Percentiles rank a stretch among this genome's conserved stretches.
phyloP scores from a whole-genome alignment of 169 alveolate species.

The Sarcocystis neurona region DNA sequence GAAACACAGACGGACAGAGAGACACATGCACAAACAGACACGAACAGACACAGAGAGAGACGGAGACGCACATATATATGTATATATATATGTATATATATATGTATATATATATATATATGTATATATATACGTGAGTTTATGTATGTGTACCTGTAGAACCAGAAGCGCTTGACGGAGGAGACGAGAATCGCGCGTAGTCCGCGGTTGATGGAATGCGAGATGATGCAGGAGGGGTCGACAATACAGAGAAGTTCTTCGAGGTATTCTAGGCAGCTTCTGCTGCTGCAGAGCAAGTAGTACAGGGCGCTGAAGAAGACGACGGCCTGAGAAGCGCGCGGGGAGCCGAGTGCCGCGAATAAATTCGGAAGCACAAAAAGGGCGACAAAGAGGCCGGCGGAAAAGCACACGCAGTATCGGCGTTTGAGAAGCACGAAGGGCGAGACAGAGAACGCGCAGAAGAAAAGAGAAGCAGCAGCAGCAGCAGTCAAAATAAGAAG shows the following conservation, averaged over 20 bases:
- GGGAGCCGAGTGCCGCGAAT: too few relatives aligned
- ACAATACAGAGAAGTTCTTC: conserved; percentile 70
- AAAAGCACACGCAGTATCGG: too few relatives aligned
- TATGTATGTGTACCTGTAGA: conserved; percentile 31
- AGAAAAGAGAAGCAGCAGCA: too few relatives aligned
- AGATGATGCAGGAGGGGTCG: conserved; percentile 70
- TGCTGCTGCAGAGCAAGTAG: conserved; percentile 66
- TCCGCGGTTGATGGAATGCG: conserved; percentile 63
- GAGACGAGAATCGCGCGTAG: conserved; percentile 69
- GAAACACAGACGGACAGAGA: background rate
- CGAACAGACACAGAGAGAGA: background rate
- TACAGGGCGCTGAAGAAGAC: conserved; percentile 73
- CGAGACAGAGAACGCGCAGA: too few relatives aligned
- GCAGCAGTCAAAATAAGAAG: too few relatives aligned
- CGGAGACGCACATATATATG: background rate
- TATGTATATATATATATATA: too few relatives aligned
- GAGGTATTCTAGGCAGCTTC: conserved; percentile 63
- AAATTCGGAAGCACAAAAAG: too few relatives aligned
- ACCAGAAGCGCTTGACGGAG: conserved; percentile 67
- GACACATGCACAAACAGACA: background rate
- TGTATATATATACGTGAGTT: background rate
- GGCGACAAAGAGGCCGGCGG: too few relatives aligned
- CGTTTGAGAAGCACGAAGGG: too few relatives aligned
- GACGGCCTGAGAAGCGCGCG: conserved; percentile 52
- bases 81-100: background rate